A percentile compares a stretch with the other conserved stretches of the same genome.
phyloP scores from a whole-genome alignment of 2,329 filamentous ascomycete genomes.

The Penicillium sp. region DNA sequence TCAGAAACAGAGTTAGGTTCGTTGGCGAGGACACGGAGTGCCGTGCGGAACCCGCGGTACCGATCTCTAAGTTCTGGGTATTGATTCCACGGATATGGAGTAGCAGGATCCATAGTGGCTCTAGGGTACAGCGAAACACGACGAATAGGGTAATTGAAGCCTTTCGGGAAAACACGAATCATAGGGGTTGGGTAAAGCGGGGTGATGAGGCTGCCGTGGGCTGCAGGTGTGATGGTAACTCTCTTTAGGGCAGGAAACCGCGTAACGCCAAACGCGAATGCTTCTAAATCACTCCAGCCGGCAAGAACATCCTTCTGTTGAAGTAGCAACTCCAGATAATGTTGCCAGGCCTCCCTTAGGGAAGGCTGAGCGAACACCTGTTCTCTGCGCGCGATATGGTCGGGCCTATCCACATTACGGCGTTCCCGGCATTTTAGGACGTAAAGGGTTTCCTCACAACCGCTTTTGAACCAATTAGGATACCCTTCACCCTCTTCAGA shows the following conservation, averaged over 20 bases:
- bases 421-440: not conserved
- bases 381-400: no score
- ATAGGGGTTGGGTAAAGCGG: no score
- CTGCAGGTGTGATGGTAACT: conserved; percentile 41
- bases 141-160: no score
- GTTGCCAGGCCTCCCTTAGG: conserved; percentile 25
- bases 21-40: conserved; percentile 27
- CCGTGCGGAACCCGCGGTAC: conserved; percentile 34
- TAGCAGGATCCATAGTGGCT: no score
- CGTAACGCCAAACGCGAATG: conserved; percentile 32
- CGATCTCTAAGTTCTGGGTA: conserved; percentile 16
- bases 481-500: no score
- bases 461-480: conserved; percentile 8
- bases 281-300: conserved; percentile 27
- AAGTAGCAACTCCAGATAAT: conserved; percentile 34
- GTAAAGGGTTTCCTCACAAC: conserved; percentile 9
- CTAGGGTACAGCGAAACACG: no score
- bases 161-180: no score
- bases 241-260: conserved; percentile 37
- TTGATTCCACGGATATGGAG: no score
- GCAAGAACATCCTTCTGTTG: conserved; percentile 33
- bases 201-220: conserved; percentile 36
- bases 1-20: conserved; percentile 18
- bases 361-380: no score
- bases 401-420: conserved; percentile 1